phyloP scores from a whole-genome alignment of 192 early-diverging fungal genomes.

The Backusella macrospora region DNA sequence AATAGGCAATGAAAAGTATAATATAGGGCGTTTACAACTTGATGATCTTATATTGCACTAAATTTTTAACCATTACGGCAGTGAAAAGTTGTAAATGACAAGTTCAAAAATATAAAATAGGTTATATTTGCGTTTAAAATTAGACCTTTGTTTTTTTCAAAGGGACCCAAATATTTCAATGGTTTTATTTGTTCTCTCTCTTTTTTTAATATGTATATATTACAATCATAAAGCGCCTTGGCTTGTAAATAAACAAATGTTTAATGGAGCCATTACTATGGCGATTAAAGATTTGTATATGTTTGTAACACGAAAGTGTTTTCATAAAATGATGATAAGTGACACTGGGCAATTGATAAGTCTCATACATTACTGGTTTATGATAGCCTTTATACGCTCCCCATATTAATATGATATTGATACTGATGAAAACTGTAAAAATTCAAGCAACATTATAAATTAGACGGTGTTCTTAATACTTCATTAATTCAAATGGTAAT shows the following conservation, averaged over 20 bases:
- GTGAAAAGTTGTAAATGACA: neutral
- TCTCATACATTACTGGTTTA: too few species aligned
- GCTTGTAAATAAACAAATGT: neutral
- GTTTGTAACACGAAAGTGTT: conserved; percentile 10
- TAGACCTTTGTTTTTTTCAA: neutral
- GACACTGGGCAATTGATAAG: too few species aligned
- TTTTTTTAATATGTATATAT: too few species aligned
- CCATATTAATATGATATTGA: too few species aligned
- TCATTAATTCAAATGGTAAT: too few species aligned
- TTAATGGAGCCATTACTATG: neutral
- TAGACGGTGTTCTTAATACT: too few species aligned
- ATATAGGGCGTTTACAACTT: conserved; percentile 2
- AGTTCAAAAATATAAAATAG: neutral
- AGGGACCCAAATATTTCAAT: neutral
- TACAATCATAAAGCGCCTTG: too few species aligned
- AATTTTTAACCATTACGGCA: neutral
- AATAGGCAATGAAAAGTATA: neutral
- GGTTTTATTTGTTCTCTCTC: too few species aligned
- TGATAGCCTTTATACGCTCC: too few species aligned
- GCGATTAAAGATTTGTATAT: neutral
- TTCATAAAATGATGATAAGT: neutral
- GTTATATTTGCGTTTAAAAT: conserved; percentile 6
- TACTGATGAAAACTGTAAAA: too few species aligned
- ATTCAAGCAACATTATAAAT: too few species aligned
- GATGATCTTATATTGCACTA: neutral